A percentile compares a stretch with the other conserved stretches of the same genome.
phyloP scores from a whole-genome alignment of 2,329 filamentous ascomycete genomes.

The Botryotinia calthae region DNA sequence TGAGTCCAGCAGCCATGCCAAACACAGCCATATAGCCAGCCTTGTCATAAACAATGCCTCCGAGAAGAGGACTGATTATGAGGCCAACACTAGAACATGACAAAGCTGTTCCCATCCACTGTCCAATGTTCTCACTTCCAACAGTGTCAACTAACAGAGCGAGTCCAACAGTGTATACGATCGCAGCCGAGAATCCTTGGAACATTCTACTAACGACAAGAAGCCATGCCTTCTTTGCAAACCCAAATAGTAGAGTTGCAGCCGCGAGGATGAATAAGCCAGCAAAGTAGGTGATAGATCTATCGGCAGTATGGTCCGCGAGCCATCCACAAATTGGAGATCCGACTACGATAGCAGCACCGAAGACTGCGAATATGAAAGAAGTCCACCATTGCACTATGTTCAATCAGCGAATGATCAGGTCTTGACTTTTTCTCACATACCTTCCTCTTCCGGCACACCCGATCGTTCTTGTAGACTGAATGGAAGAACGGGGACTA shows the following conservation, averaged over 20 bases:
- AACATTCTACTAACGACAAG: slow-evolving; percentile 19
- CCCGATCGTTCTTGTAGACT: slow-evolving; percentile 55
- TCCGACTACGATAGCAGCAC: slow-evolving; percentile 21
- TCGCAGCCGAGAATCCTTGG: slow-evolving; percentile 52
- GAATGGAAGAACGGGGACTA: slow-evolving; percentile 69
- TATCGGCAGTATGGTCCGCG: slow-evolving; percentile 59
- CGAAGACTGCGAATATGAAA: slow-evolving; percentile 21
- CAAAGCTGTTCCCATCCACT: slow-evolving; percentile 59
- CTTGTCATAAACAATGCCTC: slow-evolving; percentile 24
- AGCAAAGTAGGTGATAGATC: slow-evolving; percentile 59
- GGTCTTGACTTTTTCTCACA: background rate
- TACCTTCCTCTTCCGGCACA: slow-evolving; percentile 43
- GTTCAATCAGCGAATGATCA: background rate
- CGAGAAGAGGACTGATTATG: slow-evolving; percentile 48
- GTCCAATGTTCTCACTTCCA: slow-evolving; percentile 56
- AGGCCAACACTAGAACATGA: slow-evolving; percentile 56
- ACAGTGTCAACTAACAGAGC: slow-evolving; percentile 70
- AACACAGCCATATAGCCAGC: slow-evolving; percentile 60
- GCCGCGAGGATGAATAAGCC: slow-evolving; percentile 46
- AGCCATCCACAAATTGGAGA: slow-evolving; percentile 16
- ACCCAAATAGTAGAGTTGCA: slow-evolving; percentile 61
- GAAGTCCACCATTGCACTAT: slow-evolving; percentile 24
- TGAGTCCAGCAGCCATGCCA: slow-evolving; percentile 53
- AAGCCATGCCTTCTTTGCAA: slow-evolving; percentile 38
- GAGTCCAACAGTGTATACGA: slow-evolving; percentile 71